Base-by-base conservation (phyloP, 768 basidiomycete species). In the Tulasnella sp. region DNA sequence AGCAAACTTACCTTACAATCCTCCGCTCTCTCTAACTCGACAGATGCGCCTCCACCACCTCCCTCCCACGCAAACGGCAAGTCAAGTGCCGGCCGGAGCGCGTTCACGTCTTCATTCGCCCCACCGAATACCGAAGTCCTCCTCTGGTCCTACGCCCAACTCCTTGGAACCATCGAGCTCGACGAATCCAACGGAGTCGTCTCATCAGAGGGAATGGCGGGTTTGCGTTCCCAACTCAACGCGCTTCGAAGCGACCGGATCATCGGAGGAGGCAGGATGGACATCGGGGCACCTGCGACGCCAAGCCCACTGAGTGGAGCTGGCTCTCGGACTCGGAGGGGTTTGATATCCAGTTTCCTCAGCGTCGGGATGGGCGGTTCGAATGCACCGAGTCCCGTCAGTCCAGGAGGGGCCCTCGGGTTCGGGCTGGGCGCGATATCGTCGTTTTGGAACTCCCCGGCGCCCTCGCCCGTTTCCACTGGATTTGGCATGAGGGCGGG, bases 261-360 rank as follows among this genome's bases (percentile, higher is more conserved):
- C 5, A 80, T 89, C 0, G 90, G 90, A 17, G 90, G 91, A 0
- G 91, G 91, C 6, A 87, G 89, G 75, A 92, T 92, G 90, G 89
- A 91, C 75, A 90, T 92, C 62, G 84, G 87, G 6, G 83, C 85
- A 14, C 34, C 37, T 5, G 19, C 34, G 34, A 71, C 32, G 35
- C 59, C 70, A 19, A 64, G 74, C 22, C 52, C 71, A 7, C 17
- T 36, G 16, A 36, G 16, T 6, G 52, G n/a, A 26, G 63, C 40
- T 37, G 42, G 40, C 19, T 47, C 62, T 26, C 22, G 32, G 17
- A 64, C 42, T 14, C 59, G 70, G 39, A 29, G 47, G n/a, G 62
- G 52, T 14, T 62, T 73, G 14, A 62, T 74, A 35, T 41, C 67
- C 22, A 64, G 52, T 42, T 62, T 72, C 29, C 62, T 62, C 17